Conservation (phyloP, 805 yeast species). For the Monosporozyma servazzii region DNA sequence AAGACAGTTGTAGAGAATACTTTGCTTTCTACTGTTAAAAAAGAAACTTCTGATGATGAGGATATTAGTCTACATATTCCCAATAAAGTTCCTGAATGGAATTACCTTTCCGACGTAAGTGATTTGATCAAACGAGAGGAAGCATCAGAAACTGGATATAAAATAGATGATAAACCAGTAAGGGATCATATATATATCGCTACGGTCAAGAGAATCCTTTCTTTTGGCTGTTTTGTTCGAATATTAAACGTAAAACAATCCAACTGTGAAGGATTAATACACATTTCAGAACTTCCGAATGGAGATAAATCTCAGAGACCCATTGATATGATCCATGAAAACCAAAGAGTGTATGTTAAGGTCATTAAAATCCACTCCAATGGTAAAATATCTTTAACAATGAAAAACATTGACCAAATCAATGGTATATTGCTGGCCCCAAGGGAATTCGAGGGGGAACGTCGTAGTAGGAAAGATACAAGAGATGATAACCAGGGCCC, state of each 20-base stretch:
- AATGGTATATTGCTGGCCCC: slow-evolving; percentile 1
- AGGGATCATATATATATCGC: slow-evolving; percentile 52
- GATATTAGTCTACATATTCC: slow-evolving; percentile 9
- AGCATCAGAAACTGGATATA: slow-evolving; percentile 1
- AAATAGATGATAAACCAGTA: slow-evolving; percentile 27
- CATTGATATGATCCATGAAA: slow-evolving; percentile 43
- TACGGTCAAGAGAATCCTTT: slow-evolving; percentile 45
- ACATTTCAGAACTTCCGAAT: slow-evolving; percentile 57
- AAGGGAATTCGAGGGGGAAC: slow-evolving; percentile 3
- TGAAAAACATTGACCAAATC: slow-evolving; percentile 66
- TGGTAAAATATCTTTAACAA: slow-evolving; percentile 46
- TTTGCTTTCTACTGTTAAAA: neutral
- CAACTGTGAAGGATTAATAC: slow-evolving; percentile 56
- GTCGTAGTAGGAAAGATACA: neutral
- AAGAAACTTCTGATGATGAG: neutral
- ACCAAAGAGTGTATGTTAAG: slow-evolving; percentile 59
- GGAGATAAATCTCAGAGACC: slow-evolving; percentile 44
- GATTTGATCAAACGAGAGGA: slow-evolving; percentile 7
- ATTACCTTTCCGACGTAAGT: slow-evolving; percentile 9
- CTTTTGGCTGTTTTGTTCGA: slow-evolving; percentile 73
- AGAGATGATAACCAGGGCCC: neutral
- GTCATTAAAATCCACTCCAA: slow-evolving; percentile 40
- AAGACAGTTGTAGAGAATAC: neutral
- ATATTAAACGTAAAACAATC: slow-evolving; percentile 33
- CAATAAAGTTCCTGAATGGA: slow-evolving; percentile 15